Percentiles rank a stretch among this genome's conserved stretches.
Evolutionary conservation across 345 rosid genomes (phyloP).

Genomic region (Camelina laxa): DNA sequence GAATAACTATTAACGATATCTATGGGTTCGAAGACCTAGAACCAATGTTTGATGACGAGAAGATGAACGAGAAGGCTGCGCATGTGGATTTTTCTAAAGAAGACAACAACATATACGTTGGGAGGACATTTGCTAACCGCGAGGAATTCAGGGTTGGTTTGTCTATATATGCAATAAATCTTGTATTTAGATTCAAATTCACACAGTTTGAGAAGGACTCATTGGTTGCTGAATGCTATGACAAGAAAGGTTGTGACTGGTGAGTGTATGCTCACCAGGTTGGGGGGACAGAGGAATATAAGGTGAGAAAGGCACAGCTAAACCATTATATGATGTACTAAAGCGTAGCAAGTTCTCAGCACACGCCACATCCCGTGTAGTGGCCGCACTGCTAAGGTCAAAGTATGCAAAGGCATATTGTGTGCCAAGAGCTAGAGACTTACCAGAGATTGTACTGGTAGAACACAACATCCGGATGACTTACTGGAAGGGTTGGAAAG

Average conservation of each 20-base stretch:
- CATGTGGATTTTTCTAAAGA: too few species aligned
- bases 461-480: neutral
- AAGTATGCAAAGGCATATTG: neutral
- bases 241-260: neutral
- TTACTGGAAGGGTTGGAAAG: neutral
- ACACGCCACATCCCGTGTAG: neutral
- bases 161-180: too few species aligned
- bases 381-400: neutral
- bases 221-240: too few species aligned
- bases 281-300: neutral
- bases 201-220: too few species aligned
- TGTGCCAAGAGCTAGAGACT: neutral
- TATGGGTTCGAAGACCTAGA: too few species aligned
- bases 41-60: too few species aligned
- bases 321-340: neutral
- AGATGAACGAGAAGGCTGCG: rapidly evolving
- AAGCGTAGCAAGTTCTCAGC: neutral
- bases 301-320: neutral
- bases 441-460: neutral
- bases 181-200: too few species aligned
- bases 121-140: too few species aligned
- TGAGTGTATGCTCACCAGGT: neutral
- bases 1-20: too few species aligned
- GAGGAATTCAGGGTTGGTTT: too few species aligned
- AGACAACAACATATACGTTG: too few species aligned